Percentiles rank a stretch among this genome's conserved stretches.
These are phyloP conservation scores for Plantago lanceolata DNA, from an alignment of 305 asterid genomes.

Conservation along the genomic window DNA sequence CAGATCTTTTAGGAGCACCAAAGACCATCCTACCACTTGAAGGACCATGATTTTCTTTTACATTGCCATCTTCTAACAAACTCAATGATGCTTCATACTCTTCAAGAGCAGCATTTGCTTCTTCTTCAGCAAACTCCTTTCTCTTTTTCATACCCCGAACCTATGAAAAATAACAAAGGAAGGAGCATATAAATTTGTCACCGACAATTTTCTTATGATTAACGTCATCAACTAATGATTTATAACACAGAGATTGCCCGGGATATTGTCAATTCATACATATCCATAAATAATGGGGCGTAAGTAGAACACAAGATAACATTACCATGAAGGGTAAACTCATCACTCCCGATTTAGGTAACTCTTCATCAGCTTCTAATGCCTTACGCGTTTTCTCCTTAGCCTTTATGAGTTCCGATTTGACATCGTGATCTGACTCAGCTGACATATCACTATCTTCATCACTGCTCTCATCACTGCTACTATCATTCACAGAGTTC, in stretches of 20 bases:
- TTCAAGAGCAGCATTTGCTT: conserved; percentile 68
- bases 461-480: conserved; percentile 75
- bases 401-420: conserved; percentile 55
- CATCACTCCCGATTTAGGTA: conserved; percentile 72
- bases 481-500: conserved; percentile 64
- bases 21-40: conserved; percentile 70
- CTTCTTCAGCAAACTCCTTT: conserved; percentile 72
- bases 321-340: conserved; percentile 92
- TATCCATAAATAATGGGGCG: too few relatives aligned
- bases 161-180: conserved; percentile 33
- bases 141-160: conserved; percentile 65
- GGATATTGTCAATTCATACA: too few relatives aligned
- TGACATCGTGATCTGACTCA: conserved; percentile 49
- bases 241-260: conserved; percentile 5
- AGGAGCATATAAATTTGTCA: neutral
- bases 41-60: conserved; percentile 30
- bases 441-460: conserved; percentile 51
- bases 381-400: conserved; percentile 59
- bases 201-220: neutral
- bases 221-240: neutral
- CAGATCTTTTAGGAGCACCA: conserved; percentile 59
- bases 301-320: neutral
- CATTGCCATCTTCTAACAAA: conserved; percentile 45
- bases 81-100: conserved; percentile 68
- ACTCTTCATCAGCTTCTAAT: conserved; percentile 62